Base-by-base conservation (phyloP, 768 basidiomycete genomes). In the Leccinum incarnatum region DNA sequence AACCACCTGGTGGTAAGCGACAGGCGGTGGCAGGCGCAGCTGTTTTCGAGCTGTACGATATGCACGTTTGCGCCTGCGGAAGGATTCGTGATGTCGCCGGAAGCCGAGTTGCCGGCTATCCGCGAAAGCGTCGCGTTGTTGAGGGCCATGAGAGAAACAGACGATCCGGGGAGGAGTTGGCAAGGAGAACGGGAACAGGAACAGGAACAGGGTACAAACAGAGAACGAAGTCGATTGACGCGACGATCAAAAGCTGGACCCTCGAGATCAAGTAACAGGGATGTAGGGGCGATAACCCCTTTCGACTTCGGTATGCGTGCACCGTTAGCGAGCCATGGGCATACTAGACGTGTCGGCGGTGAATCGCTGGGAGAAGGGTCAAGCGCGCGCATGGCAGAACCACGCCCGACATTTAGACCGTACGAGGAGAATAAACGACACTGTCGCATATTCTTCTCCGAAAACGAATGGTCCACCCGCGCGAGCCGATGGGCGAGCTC, bases 21-120 rank as follows among this genome's bases (percentile, higher is more conserved):
- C 34, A 64, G 81, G 54, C 80, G 80, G 60, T 88, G 86, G 85
- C 83, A 88, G 60, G 80, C 84, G 0, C 83, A 86, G 60, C 78
- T 86, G 9, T 76, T 87, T 47, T 70, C 76, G 8, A 78, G 82
- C 60, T 86, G 78, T 65, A 84, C 82, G n/a, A 84, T 81, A 6
- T 81, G 86, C 55, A 73, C 81, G 57, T 79, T 88, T 62, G 68
- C 77, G 15, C 75, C 83, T 0, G 74, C 64, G 11, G 58, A 61
- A 17, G 49, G 57, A 37, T 51, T 55, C 14, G n/a, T 36, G 17
- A 62, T 67, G 21, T 56, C 56, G 10, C 53, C 67, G 1, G 54
- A 60, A 5, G 62, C 64, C 5, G 71, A 69, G 29, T 64, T 70
- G 47, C 61, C 73, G 3, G 66, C 81, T 5, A 67, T 83, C 36